Base-by-base conservation (phyloP, 2,329 filamentous ascomycete genomes). In the Xylariaceae sp. region DNA sequence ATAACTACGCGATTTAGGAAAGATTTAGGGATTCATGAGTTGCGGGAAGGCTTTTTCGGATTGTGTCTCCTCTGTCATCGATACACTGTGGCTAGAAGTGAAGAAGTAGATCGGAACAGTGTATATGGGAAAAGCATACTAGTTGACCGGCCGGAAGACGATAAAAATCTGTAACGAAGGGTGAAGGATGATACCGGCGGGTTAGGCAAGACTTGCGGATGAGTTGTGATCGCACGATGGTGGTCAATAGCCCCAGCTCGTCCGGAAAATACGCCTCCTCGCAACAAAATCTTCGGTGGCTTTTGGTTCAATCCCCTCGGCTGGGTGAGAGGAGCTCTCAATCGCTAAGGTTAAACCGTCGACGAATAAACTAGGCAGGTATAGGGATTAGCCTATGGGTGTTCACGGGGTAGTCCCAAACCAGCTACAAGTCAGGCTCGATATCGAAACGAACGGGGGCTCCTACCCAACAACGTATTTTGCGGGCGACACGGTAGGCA, bases 391-490 rank as follows among this genome's bases (percentile, higher is more conserved):
- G 26, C 18, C 21, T 72, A 64, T 69, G 63, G 68, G 65, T 70
- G 64, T 62, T 61, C 67, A 63, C 70, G 71, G 66, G 71, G 68
- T 68, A 60, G 51, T 51, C 65, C 68, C 70, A 67, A 75, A 72
- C 76, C 74, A 75, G 71, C 71, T 69, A 73, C 75, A 67, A 61
- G 59, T 55, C 58, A 60, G 21, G 21, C 30, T 49, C 30, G 46
- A 52, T 5, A 15, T 51, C 32, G 37, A 44, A 47, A 43, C 44
- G 47, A 55, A 54, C 50, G 51, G 36, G 51, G 34, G 7, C 39
- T 43, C 49, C 54, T 6, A 51, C 30, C 48, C 15, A 16, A 37
- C 10, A 16, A 8, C 8, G 32, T 10, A 40, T 16, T 36, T 29
- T 22, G 30, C 34, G 43, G 41, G 15, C n/a, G n/a, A n/a, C n/a